These are phyloP conservation scores for Elsinoe perseae DNA, from an alignment of 2,329 filamentous ascomycete species.

Conservation along the genomic window DNA sequence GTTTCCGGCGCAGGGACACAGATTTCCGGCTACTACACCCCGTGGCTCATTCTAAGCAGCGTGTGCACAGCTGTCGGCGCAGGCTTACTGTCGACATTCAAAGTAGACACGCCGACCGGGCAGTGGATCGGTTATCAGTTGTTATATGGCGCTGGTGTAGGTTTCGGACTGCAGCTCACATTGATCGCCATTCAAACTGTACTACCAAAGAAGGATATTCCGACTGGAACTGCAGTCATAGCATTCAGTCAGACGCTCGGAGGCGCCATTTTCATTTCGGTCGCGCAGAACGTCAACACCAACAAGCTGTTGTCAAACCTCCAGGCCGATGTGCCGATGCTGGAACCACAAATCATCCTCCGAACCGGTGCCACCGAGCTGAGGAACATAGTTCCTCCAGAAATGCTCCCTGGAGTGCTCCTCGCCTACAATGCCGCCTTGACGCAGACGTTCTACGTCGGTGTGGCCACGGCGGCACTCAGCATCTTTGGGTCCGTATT, in stretches of 20 bases:
- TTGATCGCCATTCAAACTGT: slow-evolving; percentile 43
- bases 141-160: slow-evolving; percentile 36
- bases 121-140: slow-evolving; percentile 36
- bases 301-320: slow-evolving; percentile 40
- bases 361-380: slow-evolving; percentile 53
- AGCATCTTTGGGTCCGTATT: slow-evolving; percentile 47
- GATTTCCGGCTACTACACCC: slow-evolving; percentile 42
- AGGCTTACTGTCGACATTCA: slow-evolving; percentile 40
- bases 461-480: slow-evolving; percentile 46
- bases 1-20: slow-evolving; percentile 36
- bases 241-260: slow-evolving; percentile 45
- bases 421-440: slow-evolving; percentile 58
- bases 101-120: slow-evolving; percentile 31
- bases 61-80: slow-evolving; percentile 41
- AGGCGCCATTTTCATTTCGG: slow-evolving; percentile 43
- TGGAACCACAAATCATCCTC: slow-evolving; percentile 38
- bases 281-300: slow-evolving; percentile 45
- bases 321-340: slow-evolving; percentile 33
- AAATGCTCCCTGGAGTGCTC: slow-evolving; percentile 49
- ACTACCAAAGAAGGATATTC: slow-evolving; percentile 37
- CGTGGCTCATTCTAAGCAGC: slow-evolving; percentile 38
- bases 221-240: slow-evolving; percentile 42
- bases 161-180: slow-evolving; percentile 41
- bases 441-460: slow-evolving; percentile 53
- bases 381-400: slow-evolving; percentile 42